Evolutionary conservation across 2,329 filamentous ascomycete genomes (phyloP), one percentile per base, ranked within the genome.

Genomic region (Alternaria tenuissima): DNA sequence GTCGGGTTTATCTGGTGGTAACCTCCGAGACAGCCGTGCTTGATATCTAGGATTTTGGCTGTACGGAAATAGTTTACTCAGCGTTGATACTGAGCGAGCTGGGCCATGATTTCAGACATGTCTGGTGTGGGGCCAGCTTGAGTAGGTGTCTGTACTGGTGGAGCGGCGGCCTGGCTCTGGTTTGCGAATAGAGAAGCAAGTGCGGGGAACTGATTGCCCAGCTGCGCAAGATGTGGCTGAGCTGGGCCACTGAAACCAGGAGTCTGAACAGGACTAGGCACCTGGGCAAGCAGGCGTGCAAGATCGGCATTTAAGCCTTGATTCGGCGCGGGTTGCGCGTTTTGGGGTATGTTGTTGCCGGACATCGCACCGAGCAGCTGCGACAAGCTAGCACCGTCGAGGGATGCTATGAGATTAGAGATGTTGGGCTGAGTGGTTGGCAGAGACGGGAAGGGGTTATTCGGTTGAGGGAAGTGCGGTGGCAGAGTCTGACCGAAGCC

Each of bases 31-130:
- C n/a, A 41, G 51, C 36, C 51, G 43, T 59, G 51, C 12, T 48
- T 53, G 28, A 30, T 59, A 55, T 52, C 53, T 51, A 56, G 42
- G 32, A 11, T 59, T 32, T 39, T 51, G 47, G 36, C 47, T 38
- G 30, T 52, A 26, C 6, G 34, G 36, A 32, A 36, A 51, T 38
- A 36, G 36, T 7, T 20, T 54, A 9, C 34, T 69, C 59, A 78
- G 36, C 88, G 85, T 64, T 88, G 84, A 71, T 87, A 90, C 67
- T 86, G 87, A 47, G 89, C 86, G 60, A 93, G 80, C 69, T 91
- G 88, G 14, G 89, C 88, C 86, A 93, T 90, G 52, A 93, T 91
- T 69, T 91, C 90, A 74, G 90, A 86, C 68, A 93, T 88, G 66
- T 84, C 81, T 36, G 80, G 78, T 52, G 61, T 59, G 41, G 64